Conservation (phyloP, 768 basidiomycete species). For the Tremella mesenterica region DNA sequence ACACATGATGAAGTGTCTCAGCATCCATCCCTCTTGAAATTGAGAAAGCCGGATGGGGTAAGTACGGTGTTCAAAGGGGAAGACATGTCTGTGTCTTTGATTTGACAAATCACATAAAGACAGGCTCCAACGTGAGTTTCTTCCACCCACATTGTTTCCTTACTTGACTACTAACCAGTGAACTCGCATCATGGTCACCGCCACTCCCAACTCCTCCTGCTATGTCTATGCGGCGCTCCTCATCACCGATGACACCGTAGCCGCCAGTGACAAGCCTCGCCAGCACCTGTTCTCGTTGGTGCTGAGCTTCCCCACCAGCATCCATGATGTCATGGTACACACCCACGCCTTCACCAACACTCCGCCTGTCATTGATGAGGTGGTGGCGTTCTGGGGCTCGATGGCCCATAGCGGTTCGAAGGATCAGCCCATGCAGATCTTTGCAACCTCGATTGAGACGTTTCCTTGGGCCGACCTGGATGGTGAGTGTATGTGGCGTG, state of each 20-base stretch:
- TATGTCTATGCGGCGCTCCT: neutral
- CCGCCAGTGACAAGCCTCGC: neutral
- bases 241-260: neutral
- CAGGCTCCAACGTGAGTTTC: no score
- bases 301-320: neutral
- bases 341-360: neutral
- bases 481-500: neutral
- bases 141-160: neutral
- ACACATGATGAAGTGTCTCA: neutral
- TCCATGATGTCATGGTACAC: neutral
- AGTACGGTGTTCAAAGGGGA: no score
- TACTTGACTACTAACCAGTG: neutral
- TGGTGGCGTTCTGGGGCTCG: neutral
- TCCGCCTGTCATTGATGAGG: neutral
- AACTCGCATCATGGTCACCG: neutral
- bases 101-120: no score
- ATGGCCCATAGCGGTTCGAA: neutral
- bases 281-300: neutral
- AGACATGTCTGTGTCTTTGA: no score
- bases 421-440: neutral
- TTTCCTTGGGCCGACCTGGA: slow-evolving; percentile 1
- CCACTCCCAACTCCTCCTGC: neutral
- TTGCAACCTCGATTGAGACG: neutral
- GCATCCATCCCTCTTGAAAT: no score
- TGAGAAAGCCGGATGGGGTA: no score